These are phyloP conservation scores for Wickerhamomyces pijperi DNA, from an alignment of 805 yeast genomes.

Conservation along the genomic window DNA sequence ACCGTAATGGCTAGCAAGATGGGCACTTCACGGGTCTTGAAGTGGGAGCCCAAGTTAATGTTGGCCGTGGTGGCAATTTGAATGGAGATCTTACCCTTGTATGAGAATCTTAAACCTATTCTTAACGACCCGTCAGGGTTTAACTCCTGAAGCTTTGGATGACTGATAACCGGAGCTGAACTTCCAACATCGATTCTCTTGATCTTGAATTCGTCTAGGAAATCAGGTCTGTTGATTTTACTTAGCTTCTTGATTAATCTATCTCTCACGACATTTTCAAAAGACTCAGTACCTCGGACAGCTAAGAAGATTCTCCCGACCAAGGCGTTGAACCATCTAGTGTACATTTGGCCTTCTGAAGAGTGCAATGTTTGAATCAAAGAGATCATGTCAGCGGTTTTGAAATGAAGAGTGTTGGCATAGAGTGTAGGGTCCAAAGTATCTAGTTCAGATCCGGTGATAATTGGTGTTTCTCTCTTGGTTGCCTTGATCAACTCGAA, in stretches of 20 bases:
- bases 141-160: conserved; percentile 56
- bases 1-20: conserved; percentile 61
- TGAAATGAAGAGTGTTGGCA: conserved; percentile 67
- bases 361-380: conserved; percentile 72
- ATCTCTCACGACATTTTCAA: conserved; percentile 44
- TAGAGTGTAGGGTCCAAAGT: conserved; percentile 43
- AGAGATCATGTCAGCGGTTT: conserved; percentile 59
- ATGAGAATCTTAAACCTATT: conserved; percentile 49
- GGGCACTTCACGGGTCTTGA: conserved; percentile 65
- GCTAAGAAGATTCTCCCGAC: conserved; percentile 75
- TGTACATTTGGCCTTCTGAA: conserved; percentile 70
- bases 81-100: conserved; percentile 66
- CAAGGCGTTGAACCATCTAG: conserved; percentile 86
- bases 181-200: conserved; percentile 64
- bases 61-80: conserved; percentile 75
- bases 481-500: conserved; percentile 75
- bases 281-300: conserved; percentile 56
- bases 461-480: conserved; percentile 25
- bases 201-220: conserved; percentile 72
- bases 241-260: conserved; percentile 63
- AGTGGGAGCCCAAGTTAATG: conserved; percentile 63
- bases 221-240: conserved; percentile 78
- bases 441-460: conserved; percentile 17
- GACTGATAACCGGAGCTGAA: conserved; percentile 70
- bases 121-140: conserved; percentile 73